phyloP scores from a whole-genome alignment of 768 basidiomycete species.

The Hericium rajendrae region DNA sequence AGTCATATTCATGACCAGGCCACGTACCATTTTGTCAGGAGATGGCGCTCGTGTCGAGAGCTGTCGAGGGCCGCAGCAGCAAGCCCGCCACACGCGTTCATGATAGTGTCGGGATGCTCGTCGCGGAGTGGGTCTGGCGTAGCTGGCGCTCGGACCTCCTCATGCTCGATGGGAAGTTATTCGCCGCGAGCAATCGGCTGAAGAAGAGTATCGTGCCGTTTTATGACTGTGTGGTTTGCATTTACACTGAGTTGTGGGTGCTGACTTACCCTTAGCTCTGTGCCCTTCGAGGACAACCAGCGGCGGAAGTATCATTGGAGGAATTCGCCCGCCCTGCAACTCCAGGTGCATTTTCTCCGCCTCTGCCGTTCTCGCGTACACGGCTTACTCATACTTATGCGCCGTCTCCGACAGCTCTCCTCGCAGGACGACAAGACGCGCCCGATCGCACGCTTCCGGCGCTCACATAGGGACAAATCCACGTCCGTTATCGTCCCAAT shows the following conservation, averaged over 20 bases:
- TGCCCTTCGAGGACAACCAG: slow-evolving; percentile 8
- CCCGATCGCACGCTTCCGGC: slow-evolving; percentile 13
- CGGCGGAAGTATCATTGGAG: slow-evolving; percentile 10
- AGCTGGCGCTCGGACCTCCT: slow-evolving; percentile 13
- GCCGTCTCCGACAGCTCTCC: slow-evolving; percentile 1
- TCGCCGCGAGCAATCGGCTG: slow-evolving; percentile 11
- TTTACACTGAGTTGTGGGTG: not conserved
- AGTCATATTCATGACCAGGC: too few relatives aligned
- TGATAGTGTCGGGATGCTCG: slow-evolving; percentile 4
- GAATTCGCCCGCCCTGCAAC: slow-evolving; percentile 4
- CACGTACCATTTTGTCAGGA: too few relatives aligned
- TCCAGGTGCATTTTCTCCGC: slow-evolving; percentile 2
- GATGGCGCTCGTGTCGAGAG: too few relatives aligned
- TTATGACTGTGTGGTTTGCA: not conserved
- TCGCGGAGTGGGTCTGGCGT: slow-evolving; percentile 15
- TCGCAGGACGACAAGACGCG: slow-evolving; percentile 8
- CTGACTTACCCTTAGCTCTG: slow-evolving; percentile 1
- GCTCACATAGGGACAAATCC: slow-evolving; percentile 4
- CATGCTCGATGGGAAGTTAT: slow-evolving; percentile 3
- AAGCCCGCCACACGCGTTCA: slow-evolving; percentile 7
- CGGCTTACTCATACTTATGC: too few relatives aligned
- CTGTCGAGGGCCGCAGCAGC: too few relatives aligned
- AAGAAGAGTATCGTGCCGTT: slow-evolving; percentile 13
- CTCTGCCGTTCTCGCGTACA: not conserved
- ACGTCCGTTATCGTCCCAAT: slow-evolving; percentile 1